A percentile compares a stretch with the other conserved stretches of the same genome.
phyloP scores from a whole-genome alignment of 1,284 basidiomycete species.

The Ustilago xerochloae region DNA sequence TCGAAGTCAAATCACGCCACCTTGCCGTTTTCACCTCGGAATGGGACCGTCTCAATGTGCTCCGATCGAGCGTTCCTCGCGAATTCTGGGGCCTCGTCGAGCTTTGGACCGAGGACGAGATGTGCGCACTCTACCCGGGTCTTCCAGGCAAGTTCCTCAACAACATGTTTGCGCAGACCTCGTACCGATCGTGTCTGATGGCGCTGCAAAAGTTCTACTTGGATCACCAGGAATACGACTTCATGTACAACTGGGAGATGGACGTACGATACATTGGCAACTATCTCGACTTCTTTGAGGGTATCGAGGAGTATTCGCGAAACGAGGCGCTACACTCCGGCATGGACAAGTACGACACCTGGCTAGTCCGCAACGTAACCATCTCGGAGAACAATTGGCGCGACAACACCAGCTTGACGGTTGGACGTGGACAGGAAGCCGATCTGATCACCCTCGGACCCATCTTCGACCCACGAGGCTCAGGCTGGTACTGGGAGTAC shows the following conservation, averaged over 20 bases:
- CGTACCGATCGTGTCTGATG: conserved; percentile 68
- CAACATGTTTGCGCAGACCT: conserved; percentile 67
- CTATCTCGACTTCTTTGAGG: conserved; percentile 67
- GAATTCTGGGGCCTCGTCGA: conserved; percentile 68
- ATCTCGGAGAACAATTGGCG: conserved; percentile 63
- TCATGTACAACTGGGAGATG: conserved; percentile 68
- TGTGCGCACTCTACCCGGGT: conserved; percentile 67
- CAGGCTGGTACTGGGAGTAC: conserved; percentile 68
- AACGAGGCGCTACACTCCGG: conserved; percentile 64
- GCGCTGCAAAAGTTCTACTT: conserved; percentile 67
- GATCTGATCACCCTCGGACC: conserved; percentile 67
- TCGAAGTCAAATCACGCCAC: conserved; percentile 65
- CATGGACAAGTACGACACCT: conserved; percentile 68
- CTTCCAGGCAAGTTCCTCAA: conserved; percentile 67
- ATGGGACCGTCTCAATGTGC: conserved; percentile 67
- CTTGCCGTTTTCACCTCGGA: conserved; percentile 67
- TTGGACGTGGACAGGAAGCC: conserved; percentile 63
- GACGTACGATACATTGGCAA: conserved; percentile 68
- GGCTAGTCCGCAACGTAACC: conserved; percentile 64
- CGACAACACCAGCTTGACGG: conserved; percentile 46
- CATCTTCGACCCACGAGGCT: conserved; percentile 68
- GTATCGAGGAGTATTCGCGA: conserved; percentile 64
- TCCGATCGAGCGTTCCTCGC: conserved; percentile 63
- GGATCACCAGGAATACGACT: conserved; percentile 68
- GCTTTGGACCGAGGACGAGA: conserved; percentile 67